These are phyloP conservation scores for Spatholobus suberectus DNA, from an alignment of 306 rosid species.

Conservation along the genomic window DNA sequence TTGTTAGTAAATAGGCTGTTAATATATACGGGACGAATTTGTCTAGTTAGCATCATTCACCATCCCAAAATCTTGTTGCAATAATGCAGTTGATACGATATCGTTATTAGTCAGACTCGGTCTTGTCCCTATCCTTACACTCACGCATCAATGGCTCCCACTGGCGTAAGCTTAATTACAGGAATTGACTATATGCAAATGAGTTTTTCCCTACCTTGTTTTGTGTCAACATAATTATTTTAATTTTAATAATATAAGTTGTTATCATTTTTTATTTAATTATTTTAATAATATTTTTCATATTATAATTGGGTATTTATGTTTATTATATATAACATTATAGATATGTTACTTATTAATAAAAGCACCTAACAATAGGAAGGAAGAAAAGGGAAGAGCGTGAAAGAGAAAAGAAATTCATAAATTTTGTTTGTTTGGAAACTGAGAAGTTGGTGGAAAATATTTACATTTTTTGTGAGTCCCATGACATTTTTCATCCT, in stretches of 20 bases:
- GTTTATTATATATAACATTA: too few species aligned
- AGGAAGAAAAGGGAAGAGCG: too few species aligned
- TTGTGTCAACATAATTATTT: neutral
- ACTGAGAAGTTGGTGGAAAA: too few species aligned
- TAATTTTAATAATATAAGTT: neutral
- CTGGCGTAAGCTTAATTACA: neutral
- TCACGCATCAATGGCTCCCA: neutral
- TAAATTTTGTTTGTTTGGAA: too few species aligned
- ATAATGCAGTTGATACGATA: slow-evolving; percentile 11
- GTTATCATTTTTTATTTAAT: neutral
- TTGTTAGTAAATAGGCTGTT: neutral
- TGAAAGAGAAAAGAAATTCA: too few species aligned
- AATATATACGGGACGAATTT: neutral
- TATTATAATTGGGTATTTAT: too few species aligned
- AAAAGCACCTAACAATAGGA: neutral
- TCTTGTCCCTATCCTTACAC: neutral
- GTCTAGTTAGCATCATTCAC: neutral
- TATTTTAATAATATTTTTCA: neutral
- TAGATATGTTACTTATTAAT: neutral
- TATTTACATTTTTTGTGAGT: too few species aligned
- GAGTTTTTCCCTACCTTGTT: neutral
- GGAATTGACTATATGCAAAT: neutral
- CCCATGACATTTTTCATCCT: too few species aligned
- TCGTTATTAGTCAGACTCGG: neutral
- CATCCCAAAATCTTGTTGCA: neutral